Evolutionary conservation across 1,284 basidiomycete species (phyloP).

Genomic region (Boletus sp.): DNA sequence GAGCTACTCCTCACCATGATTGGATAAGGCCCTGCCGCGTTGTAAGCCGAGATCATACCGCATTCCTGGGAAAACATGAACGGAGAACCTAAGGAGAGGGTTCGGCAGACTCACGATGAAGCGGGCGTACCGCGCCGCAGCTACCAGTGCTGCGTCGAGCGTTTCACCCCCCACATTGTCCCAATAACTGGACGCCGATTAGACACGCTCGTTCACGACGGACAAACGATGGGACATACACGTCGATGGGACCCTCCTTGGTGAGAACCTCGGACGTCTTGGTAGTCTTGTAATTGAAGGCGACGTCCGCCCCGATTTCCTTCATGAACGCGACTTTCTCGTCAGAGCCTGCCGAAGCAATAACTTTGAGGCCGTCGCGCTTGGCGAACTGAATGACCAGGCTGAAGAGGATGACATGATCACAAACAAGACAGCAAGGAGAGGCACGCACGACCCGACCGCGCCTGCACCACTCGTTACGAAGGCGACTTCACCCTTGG

Average conservation of each 20-base stretch:
- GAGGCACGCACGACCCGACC: slow-evolving; percentile 13
- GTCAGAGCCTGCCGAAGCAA: slow-evolving; percentile 6
- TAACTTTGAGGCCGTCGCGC: slow-evolving; percentile 10
- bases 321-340: slow-evolving; percentile 37
- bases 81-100: background rate
- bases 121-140: slow-evolving; percentile 6
- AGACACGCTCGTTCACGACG: background rate
- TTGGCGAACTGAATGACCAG: slow-evolving; percentile 10
- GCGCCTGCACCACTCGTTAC: slow-evolving; percentile 6
- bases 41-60: slow-evolving; percentile 4
- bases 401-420: background rate
- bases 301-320: slow-evolving; percentile 19
- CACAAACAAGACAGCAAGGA: slow-evolving; percentile 5
- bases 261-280: slow-evolving; percentile 7
- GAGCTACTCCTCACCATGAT: background rate
- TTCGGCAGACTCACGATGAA: slow-evolving; percentile 5
- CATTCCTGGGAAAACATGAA: background rate
- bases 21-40: background rate
- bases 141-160: slow-evolving; percentile 3
- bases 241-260: slow-evolving; percentile 6
- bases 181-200: background rate
- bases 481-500: slow-evolving; percentile 10
- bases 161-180: slow-evolving; percentile 7
- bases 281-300: slow-evolving; percentile 9
- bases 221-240: background rate